Conservation (phyloP, 169 alveolate species). For the Cryptosporidium bovis region DNA sequence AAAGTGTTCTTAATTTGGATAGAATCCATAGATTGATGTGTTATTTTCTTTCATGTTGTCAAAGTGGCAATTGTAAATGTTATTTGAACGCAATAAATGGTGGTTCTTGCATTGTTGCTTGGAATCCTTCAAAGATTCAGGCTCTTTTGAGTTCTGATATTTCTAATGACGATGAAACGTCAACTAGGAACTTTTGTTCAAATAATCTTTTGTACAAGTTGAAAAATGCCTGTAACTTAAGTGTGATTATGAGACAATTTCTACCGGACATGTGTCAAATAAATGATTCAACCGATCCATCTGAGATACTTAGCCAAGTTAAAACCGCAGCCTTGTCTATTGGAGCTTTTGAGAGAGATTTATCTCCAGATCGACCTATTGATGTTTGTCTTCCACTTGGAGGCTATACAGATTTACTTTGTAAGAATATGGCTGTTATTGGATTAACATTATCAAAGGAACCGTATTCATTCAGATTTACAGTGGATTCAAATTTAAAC, state of each 20-base stretch:
- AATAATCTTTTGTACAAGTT: conserved; percentile 27
- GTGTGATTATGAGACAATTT: conserved; percentile 18
- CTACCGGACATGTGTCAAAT: conserved; percentile 18
- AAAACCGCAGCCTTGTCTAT: conserved; percentile 5
- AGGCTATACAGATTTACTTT: conserved; percentile 1
- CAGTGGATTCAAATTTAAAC: not conserved
- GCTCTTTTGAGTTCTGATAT: conserved; percentile 5
- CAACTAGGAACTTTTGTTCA: conserved; percentile 20
- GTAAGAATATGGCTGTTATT: conserved; percentile 31
- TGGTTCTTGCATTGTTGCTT: conserved; percentile 20
- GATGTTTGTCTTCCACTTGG: not conserved
- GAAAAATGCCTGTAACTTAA: not conserved
- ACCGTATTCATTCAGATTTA: not conserved
- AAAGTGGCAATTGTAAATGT: conserved; percentile 19
- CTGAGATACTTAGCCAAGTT: conserved; percentile 30
- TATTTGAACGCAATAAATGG: conserved; percentile 6
- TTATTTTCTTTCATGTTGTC: conserved; percentile 51
- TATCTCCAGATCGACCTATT: not conserved
- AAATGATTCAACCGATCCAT: conserved; percentile 8
- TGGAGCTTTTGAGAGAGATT: conserved; percentile 1
- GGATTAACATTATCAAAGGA: conserved; percentile 2
- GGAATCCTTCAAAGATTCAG: conserved; percentile 33
- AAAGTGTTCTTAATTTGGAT: conserved; percentile 43
- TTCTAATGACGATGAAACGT: not conserved
- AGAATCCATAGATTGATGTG: conserved; percentile 14